A percentile compares a stretch with the other conserved stretches of the same genome.
Conservation (phyloP, 2,329 filamentous ascomycete species). For the Trichoderma guizhouense region DNA sequence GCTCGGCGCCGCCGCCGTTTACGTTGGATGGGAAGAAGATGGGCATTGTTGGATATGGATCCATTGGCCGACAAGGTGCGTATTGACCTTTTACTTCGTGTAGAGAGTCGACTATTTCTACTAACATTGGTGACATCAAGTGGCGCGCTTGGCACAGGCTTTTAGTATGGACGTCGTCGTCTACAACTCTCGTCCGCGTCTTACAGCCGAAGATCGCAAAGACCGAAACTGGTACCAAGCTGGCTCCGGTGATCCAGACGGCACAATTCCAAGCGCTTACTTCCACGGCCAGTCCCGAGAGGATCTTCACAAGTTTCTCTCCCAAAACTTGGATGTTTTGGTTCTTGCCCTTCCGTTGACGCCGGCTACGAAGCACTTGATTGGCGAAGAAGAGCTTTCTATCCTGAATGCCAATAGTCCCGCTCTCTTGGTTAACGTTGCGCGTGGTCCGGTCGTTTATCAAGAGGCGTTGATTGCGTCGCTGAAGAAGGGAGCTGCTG, state of each 20-base stretch:
- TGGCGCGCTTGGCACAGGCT: not conserved
- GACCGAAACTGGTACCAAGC: constrained; percentile 1
- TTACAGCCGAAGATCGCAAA: constrained; percentile 3
- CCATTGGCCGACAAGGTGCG: not conserved
- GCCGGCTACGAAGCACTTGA: not conserved
- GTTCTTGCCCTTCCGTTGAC: not conserved
- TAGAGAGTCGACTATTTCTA: not conserved
- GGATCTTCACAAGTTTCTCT: not conserved
- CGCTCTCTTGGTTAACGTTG: not conserved
- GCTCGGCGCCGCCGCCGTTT: not conserved
- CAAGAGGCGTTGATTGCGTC: not conserved
- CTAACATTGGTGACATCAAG: not conserved
- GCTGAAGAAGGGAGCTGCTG: not conserved
- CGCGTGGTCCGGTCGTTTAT: not conserved
- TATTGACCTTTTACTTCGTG: not conserved
- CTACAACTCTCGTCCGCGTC: constrained; percentile 6
- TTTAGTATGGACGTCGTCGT: not conserved
- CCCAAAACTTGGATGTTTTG: not conserved
- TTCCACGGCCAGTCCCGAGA: not conserved
- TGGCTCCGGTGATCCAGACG: not conserved
- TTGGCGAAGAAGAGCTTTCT: not conserved
- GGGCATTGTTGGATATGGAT: constrained; percentile 2
- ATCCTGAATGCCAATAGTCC: not conserved
- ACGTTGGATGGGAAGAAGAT: constrained; percentile 6
- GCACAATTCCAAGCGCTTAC: not conserved